Evolutionary conservation across 805 yeast genomes (phyloP).

Genomic region (Ogataea nakhonphanomensis): DNA sequence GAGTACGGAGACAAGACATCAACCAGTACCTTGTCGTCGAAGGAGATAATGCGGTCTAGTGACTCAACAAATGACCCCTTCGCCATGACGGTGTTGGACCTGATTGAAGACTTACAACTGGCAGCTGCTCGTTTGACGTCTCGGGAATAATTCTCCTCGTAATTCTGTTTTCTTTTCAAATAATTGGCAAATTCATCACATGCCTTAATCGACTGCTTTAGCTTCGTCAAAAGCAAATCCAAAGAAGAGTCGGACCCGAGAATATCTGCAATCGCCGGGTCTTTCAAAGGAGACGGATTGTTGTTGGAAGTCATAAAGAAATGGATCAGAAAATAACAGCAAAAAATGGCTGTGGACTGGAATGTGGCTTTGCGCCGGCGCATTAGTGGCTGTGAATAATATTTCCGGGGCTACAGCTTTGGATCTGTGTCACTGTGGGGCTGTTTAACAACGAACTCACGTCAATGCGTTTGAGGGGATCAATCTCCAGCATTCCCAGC

Average conservation of each 20-base stretch:
- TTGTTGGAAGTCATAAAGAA: slow-evolving; percentile 1
- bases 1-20: slow-evolving; percentile 75
- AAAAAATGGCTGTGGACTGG: slow-evolving; percentile 7
- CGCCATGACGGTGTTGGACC: slow-evolving; percentile 38
- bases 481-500: not conserved
- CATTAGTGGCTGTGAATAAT: slow-evolving; percentile 1
- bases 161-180: slow-evolving; percentile 69
- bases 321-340: slow-evolving; percentile 11
- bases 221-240: slow-evolving; percentile 63
- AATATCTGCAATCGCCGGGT: slow-evolving; percentile 48
- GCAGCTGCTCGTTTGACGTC: slow-evolving; percentile 71
- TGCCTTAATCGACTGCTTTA: slow-evolving; percentile 76
- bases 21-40: slow-evolving; percentile 68
- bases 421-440: not conserved
- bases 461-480: not conserved
- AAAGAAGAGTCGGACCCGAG: slow-evolving; percentile 72
- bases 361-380: not conserved
- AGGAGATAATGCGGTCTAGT: slow-evolving; percentile 65
- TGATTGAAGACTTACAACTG: slow-evolving; percentile 34
- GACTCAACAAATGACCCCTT: slow-evolving; percentile 55
- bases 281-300: slow-evolving; percentile 40
- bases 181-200: slow-evolving; percentile 84
- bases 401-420: not conserved
- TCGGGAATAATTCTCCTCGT: slow-evolving; percentile 74
- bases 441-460: not conserved